Conservation (phyloP, 768 basidiomycete species). For the Nidula microcarpa region DNA sequence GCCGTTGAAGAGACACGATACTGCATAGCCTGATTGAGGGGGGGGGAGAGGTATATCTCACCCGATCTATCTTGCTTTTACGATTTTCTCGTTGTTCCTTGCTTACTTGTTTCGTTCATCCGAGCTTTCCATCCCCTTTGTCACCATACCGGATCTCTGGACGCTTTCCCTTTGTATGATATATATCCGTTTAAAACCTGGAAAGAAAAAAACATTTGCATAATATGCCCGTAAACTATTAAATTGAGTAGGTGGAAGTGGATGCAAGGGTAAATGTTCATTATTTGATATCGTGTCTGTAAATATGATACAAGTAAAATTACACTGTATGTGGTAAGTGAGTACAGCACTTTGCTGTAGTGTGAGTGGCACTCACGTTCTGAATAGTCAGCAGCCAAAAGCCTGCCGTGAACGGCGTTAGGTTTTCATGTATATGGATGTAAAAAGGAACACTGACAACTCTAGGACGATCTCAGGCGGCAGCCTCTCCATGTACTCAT, state of each 20-base stretch:
- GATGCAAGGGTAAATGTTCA: no score
- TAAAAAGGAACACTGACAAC: constrained; percentile 54
- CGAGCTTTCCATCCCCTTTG: neutral
- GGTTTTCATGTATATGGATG: neutral
- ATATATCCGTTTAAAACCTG: no score
- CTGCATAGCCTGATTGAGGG: constrained; percentile 24
- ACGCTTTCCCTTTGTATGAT: no score
- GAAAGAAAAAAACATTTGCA: no score
- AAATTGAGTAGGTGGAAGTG: no score
- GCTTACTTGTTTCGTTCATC: neutral
- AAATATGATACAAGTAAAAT: neutral
- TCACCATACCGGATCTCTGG: no score
- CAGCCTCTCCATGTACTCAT: constrained; percentile 79
- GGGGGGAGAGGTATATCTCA: neutral
- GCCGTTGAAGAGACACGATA: constrained; percentile 64
- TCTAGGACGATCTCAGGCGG: constrained; percentile 87
- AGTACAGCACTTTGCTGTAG: no score
- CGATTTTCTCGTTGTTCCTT: neutral
- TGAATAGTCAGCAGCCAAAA: constrained; percentile 64
- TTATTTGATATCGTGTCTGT: neutral
- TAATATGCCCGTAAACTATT: no score
- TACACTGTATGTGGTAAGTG: neutral
- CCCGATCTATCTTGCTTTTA: neutral
- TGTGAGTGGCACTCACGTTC: constrained; percentile 35
- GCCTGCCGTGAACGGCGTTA: constrained; percentile 24